Base-by-base conservation (phyloP, 768 basidiomycete species). In the Pleurotus cornucopiae region DNA sequence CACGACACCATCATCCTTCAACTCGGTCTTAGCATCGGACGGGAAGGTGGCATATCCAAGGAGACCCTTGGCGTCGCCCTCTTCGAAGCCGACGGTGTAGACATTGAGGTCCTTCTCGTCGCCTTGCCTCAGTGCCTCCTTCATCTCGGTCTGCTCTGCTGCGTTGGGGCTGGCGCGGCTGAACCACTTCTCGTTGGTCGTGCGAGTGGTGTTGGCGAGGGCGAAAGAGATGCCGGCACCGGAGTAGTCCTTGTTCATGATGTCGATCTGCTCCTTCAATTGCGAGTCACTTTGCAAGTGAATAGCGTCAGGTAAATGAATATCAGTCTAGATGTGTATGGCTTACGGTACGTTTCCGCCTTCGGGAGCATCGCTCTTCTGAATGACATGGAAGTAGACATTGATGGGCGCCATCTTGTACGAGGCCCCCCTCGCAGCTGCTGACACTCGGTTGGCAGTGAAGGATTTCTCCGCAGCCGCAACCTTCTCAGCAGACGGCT, bases 31-130 rank as follows among this genome's bases (percentile, higher is more conserved):
- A 62, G 78, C 82, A 55, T 65, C 60, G 3, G 63, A 70, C 6
- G 82, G 82, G 74, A 81, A 82, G 30, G 80, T 82, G 2, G 80
- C 66, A 60, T 83, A 83, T 26, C 80, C 79, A 21, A 85, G 71
- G 11, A 83, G 73, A 37, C 78, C 77, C 23, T 64, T 61, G 55
- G 67, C 75, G 18, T 68, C 62, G 7, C 71, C 75, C 40, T 66
- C 67, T 20, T 47, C 61, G 67, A 78, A 75, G 70, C 80, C 79
- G 37, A 81, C 79, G 34, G 73, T 74, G 69, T 82, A 82, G 51
- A 81, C 69, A 55, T 81, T 82, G 56, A 83, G 71, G 46, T 69
- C 73, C 11, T 62, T 61, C 4, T 62, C 67, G 26, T 63, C 69
- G 46, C 82, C 80, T 51, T 67, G 41, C 43, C 80, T 73, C 25